Evolutionary conservation across 306 rosid species (phyloP).

Genomic region (Quercus bicolor): DNA sequence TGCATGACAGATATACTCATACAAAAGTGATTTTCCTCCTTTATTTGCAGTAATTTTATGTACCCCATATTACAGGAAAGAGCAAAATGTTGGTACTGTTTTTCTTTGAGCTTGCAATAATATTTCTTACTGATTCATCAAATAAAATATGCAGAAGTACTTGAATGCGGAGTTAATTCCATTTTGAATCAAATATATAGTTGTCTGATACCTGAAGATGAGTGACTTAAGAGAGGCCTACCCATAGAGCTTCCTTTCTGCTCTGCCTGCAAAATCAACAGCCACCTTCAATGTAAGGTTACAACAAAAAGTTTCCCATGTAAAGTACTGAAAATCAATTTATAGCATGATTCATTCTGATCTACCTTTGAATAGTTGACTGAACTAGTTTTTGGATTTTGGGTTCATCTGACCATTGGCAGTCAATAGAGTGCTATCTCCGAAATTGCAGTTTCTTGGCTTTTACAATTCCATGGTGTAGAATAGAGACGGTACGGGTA

Average conservation of each 20-base stretch:
- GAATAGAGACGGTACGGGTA: slow-evolving; percentile 18
- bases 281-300: slow-evolving; percentile 12
- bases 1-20: too few species aligned
- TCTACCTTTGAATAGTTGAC: slow-evolving; percentile 16
- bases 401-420: slow-evolving; percentile 11
- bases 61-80: too few species aligned
- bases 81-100: too few species aligned
- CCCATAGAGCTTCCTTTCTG: slow-evolving; percentile 11
- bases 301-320: slow-evolving; percentile 20
- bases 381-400: slow-evolving; percentile 3
- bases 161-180: neutral
- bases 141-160: neutral
- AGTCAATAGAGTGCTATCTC: slow-evolving; percentile 14
- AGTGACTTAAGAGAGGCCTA: slow-evolving; percentile 6
- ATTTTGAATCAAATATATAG: neutral
- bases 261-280: slow-evolving; percentile 13
- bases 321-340: neutral
- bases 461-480: slow-evolving; percentile 49
- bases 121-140: too few species aligned
- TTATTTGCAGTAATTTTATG: too few species aligned
- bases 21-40: too few species aligned
- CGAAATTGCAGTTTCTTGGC: slow-evolving; percentile 46
- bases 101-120: too few species aligned
- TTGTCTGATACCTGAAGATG: slow-evolving; percentile 17
- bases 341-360: neutral